A percentile compares a stretch with the other conserved stretches of the same genome.
These are phyloP conservation scores for Naegleria lovaniensis DNA, from an alignment of 208 protist genomes.

Conservation along the genomic window DNA sequence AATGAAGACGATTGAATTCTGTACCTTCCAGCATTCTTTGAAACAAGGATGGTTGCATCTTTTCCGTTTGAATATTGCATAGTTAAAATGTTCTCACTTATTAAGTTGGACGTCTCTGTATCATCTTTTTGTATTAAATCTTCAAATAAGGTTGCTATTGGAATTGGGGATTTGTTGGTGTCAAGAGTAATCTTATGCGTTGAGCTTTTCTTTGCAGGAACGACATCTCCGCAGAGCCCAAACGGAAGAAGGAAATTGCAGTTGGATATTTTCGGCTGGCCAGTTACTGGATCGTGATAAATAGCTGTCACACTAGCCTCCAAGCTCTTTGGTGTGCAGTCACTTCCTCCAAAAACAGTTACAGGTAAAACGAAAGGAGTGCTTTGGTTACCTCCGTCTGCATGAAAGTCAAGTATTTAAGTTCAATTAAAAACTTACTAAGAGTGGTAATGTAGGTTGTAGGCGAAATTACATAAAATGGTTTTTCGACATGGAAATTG, in stretches of 20 bases:
- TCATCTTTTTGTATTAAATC: conserved; percentile 54
- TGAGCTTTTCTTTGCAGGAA: conserved; percentile 62
- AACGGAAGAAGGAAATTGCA: conserved; percentile 31
- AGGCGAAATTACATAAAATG: neutral
- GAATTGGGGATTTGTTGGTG: conserved; percentile 61
- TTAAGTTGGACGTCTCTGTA: conserved; percentile 37
- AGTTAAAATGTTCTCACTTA: conserved; percentile 59
- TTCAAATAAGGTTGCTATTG: conserved; percentile 66
- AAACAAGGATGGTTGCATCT: conserved; percentile 77
- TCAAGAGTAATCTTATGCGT: conserved; percentile 76
- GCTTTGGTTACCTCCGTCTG: neutral
- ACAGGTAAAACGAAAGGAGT: neutral
- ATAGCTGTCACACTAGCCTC: neutral
- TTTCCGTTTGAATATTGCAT: conserved; percentile 61
- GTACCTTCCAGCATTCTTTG: conserved; percentile 77
- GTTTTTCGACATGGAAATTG: neutral
- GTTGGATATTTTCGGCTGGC: neutral
- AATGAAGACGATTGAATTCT: conserved; percentile 68
- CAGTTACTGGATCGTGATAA: neutral
- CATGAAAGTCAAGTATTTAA: neutral
- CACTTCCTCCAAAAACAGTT: conserved; percentile 16
- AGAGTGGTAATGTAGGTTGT: neutral
- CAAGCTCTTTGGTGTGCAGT: neutral
- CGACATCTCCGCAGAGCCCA: conserved; percentile 30
- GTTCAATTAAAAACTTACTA: neutral